Evolutionary conservation across 768 basidiomycete species (phyloP).

Genomic region (Phylloporus sp.): DNA sequence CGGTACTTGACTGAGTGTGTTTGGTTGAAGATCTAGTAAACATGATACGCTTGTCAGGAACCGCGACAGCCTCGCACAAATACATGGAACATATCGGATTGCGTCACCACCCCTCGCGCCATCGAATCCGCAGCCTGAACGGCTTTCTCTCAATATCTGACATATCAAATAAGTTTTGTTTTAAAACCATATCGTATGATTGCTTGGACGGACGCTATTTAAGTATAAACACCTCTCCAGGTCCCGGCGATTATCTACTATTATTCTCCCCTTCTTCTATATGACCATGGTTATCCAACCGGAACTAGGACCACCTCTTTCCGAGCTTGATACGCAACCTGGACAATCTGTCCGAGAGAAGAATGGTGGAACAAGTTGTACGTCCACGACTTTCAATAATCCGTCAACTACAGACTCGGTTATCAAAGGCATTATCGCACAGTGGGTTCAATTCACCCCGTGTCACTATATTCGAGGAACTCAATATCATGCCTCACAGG

Average conservation of each 20-base stretch:
- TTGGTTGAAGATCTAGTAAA: not conserved
- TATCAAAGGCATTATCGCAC: slow-evolving; percentile 13
- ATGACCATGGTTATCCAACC: not conserved
- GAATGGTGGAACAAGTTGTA: not conserved
- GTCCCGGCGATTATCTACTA: not conserved
- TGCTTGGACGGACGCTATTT: not conserved
- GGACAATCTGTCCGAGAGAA: not conserved
- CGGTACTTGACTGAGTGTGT: not conserved
- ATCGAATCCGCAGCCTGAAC: not conserved
- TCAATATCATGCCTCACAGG: not conserved
- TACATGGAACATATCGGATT: not conserved
- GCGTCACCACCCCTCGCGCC: not conserved
- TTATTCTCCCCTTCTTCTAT: too few species aligned
- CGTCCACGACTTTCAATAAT: not conserved
- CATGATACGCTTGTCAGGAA: not conserved
- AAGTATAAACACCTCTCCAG: not conserved
- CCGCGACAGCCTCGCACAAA: not conserved
- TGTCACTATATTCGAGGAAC: too few species aligned
- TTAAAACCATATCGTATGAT: not conserved
- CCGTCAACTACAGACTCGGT: slow-evolving; percentile 9
- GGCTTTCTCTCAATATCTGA: not conserved
- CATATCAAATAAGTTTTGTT: not conserved
- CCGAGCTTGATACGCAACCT: not conserved
- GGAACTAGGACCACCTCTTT: not conserved
- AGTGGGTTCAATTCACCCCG: slow-evolving; percentile 1